Conservation (phyloP, 1,284 basidiomycete genomes). For the Coniferiporia sulphurascens region DNA sequence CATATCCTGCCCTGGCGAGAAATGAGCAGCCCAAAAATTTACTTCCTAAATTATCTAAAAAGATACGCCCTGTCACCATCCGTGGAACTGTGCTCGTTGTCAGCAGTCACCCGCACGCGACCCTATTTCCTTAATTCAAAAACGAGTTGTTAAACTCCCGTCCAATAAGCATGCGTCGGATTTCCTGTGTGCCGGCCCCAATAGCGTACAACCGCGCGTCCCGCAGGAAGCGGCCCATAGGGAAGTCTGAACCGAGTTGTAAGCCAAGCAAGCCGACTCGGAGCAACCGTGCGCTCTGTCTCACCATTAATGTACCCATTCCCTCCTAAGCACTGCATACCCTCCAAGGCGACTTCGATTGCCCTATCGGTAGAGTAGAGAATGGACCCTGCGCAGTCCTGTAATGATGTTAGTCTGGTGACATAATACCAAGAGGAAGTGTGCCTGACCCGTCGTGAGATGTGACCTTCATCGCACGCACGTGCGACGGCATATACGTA, state of each 20-base stretch:
- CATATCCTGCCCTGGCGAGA: too few species aligned
- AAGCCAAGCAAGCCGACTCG: constrained; percentile 20
- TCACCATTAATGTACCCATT: constrained; percentile 90
- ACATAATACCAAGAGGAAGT: neutral
- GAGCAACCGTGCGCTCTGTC: neutral
- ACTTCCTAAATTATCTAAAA: too few species aligned
- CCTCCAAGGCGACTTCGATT: constrained; percentile 86
- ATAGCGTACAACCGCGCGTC: constrained; percentile 87
- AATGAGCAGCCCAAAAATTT: too few species aligned
- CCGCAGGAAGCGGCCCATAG: constrained; percentile 79
- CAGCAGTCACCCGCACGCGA: too few species aligned
- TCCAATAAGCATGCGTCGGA: constrained; percentile 85
- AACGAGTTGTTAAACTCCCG: constrained; percentile 83
- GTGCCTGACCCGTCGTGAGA: constrained; percentile 75
- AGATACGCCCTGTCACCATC: too few species aligned
- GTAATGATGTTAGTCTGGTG: constrained; percentile 5
- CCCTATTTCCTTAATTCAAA: constrained; percentile 25
- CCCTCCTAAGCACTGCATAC: constrained; percentile 88
- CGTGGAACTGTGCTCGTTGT: too few species aligned
- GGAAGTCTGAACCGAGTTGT: constrained; percentile 80
- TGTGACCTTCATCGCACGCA: constrained; percentile 79
- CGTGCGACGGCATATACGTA: constrained; percentile 92
- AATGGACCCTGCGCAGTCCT: constrained; percentile 93
- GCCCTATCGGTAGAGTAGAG: constrained; percentile 87
- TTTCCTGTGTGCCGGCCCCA: constrained; percentile 90